Evolutionary conservation across 345 rosid species (phyloP), one percentile per base, ranked within the genome.

Genomic region (Linum trigynum): DNA sequence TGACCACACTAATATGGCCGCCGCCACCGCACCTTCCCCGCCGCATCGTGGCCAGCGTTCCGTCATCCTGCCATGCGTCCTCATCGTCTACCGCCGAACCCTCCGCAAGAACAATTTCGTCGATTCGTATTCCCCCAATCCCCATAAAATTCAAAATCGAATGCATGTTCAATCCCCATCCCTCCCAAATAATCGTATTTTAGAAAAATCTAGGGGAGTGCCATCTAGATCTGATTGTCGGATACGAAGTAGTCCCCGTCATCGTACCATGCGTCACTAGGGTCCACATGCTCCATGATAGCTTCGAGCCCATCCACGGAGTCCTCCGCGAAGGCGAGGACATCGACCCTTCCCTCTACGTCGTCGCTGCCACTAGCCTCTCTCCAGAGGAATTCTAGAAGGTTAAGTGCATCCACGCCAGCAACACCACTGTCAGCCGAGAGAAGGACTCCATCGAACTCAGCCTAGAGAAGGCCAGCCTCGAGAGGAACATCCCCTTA

Each of bases 321-420:
- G 96, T 91, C 65, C 96, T 91, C 42, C 92, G 96, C 48, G 96
- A 90, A 82, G 97, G 97, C 14, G 97, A 90, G 74, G 97, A 90
- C 65, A 83, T 90, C 17, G 96, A 90, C 63, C 97, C 97, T 12
- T 85, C 97, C 8, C 64, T 86, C 2, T 91, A 86, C 63, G 1
- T 14, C 39, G 73, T 76, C 0, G 92, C 83, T 17, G 53, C 72
- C 15, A 63, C 87, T 0, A 71, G 66, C 1, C 84, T 90, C 56
- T 83, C 92, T 2, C 76, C 69, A 0, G 85, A 82, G 67, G 97
- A 88, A 63, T 65, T 88, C 6, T 92, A 88, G 57, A 88, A 90
- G 72, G 80, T 90, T 77, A 72, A 85, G 62, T 73, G 79, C 69
- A 55, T 82, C 36, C 96, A 91, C 57, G 74, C 76, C 1, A 84